Percentiles rank a stretch among this genome's conserved stretches.
Evolutionary conservation across 345 rosid genomes (phyloP).

Genomic region (Hypericum androsaemum): DNA sequence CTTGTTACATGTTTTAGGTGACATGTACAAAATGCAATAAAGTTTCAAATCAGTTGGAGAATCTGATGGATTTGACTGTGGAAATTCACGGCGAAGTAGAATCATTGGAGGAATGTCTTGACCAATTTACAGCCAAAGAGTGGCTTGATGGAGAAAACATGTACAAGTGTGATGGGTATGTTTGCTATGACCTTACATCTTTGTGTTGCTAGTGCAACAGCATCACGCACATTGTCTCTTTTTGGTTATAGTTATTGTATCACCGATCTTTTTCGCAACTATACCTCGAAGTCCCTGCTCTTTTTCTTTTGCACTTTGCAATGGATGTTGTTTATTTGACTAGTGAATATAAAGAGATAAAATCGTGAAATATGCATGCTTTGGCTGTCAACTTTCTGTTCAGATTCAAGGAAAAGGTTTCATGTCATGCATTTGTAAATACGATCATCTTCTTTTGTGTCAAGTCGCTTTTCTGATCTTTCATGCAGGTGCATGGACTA

Average conservation of each 20-base stretch:
- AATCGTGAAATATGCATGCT: too few relatives aligned
- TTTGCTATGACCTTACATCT: neutral
- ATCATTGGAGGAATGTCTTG: slow-evolving; percentile 91
- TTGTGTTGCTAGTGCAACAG: neutral
- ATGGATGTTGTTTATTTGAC: too few relatives aligned
- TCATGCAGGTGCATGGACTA: slow-evolving; percentile 66
- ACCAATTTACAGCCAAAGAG: slow-evolving; percentile 77
- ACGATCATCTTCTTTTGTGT: neutral
- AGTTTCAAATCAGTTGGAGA: slow-evolving; percentile 79
- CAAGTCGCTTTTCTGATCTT: slow-evolving; percentile 2
- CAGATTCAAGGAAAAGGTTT: too few relatives aligned
- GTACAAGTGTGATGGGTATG: slow-evolving; percentile 96
- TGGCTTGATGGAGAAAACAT: slow-evolving; percentile 93
- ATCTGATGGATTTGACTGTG: slow-evolving; percentile 95
- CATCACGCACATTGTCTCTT: neutral
- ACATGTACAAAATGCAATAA: slow-evolving; percentile 61
- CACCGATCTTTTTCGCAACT: too few relatives aligned
- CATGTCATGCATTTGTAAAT: too few relatives aligned
- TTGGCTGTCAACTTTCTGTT: too few relatives aligned
- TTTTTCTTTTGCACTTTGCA: too few relatives aligned
- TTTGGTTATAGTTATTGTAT: neutral
- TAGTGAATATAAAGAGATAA: too few relatives aligned
- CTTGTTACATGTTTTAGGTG: slow-evolving; percentile 35
- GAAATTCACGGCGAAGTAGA: slow-evolving; percentile 89
- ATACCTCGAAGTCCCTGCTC: too few relatives aligned